These are phyloP conservation scores for Fagus crenata DNA, from an alignment of 306 rosid species.

Conservation along the genomic window DNA sequence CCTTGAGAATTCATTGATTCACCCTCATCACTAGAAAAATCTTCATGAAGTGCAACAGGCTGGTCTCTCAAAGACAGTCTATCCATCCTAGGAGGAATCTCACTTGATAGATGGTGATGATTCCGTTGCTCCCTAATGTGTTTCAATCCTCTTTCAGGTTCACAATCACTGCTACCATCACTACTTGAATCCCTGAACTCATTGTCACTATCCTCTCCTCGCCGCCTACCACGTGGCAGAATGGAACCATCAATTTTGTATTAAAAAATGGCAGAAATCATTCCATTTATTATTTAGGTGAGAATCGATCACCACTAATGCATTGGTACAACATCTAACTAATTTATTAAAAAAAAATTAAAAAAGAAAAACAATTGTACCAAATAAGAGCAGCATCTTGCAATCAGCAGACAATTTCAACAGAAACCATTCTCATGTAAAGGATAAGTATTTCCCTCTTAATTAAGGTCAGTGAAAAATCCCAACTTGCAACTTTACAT, in stretches of 20 bases:
- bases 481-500: too few relatives aligned
- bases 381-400: neutral
- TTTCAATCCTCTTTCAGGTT: slow-evolving; percentile 51
- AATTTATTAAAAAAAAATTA: neutral
- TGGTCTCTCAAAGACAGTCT: slow-evolving; percentile 62
- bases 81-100: slow-evolving; percentile 48
- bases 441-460: neutral
- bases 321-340: neutral
- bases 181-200: slow-evolving; percentile 89
- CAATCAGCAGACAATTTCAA: neutral
- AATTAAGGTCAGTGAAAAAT: neutral
- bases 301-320: neutral
- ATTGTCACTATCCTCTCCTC: slow-evolving; percentile 79
- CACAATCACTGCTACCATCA: slow-evolving; percentile 82
- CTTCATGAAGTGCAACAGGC: slow-evolving; percentile 52
- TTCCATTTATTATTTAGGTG: neutral
- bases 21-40: slow-evolving; percentile 82
- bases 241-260: slow-evolving; percentile 11
- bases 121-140: slow-evolving; percentile 45
- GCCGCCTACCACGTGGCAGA: slow-evolving; percentile 49
- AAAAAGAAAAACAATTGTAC: neutral
- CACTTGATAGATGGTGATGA: slow-evolving; percentile 43
- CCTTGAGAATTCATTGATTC: slow-evolving; percentile 64
- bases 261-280: neutral
- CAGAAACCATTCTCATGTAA: neutral